Percentiles rank a stretch among this genome's conserved stretches.
These are phyloP conservation scores for Rhodotorula sp. DNA, from an alignment of 1,284 basidiomycete genomes.

Conservation along the genomic window DNA sequence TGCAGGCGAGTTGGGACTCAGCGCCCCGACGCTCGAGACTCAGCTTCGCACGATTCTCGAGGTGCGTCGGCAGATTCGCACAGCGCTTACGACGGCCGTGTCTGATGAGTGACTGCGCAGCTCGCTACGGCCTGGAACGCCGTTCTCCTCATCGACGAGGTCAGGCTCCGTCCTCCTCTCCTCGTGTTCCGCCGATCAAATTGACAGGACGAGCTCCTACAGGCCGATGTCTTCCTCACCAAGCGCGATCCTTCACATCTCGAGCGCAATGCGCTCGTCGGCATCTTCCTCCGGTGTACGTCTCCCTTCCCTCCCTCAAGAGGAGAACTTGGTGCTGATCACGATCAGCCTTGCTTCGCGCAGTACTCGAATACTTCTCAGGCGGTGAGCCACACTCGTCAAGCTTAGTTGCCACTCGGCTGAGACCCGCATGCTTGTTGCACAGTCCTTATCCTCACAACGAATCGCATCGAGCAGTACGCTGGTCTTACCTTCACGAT, in stretches of 20 bases:
- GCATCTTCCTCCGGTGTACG: slow-evolving; percentile 19
- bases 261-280: slow-evolving; percentile 34
- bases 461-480: slow-evolving; percentile 30
- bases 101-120: neutral
- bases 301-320: too few relatives aligned
- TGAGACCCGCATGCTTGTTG: too few relatives aligned
- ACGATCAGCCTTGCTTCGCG: too few relatives aligned
- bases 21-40: slow-evolving; percentile 20
- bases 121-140: slow-evolving; percentile 37
- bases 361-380: slow-evolving; percentile 41
- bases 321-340: too few relatives aligned
- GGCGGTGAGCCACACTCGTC: slow-evolving; percentile 30
- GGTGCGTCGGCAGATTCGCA: neutral
- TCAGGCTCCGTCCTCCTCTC: neutral
- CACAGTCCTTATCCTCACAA: slow-evolving; percentile 38
- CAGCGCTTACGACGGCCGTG: too few relatives aligned
- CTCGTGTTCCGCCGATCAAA: too few relatives aligned
- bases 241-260: slow-evolving; percentile 25
- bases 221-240: slow-evolving; percentile 38
- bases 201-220: too few relatives aligned
- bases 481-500: neutral
- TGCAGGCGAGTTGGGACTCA: slow-evolving; percentile 33
- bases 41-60: slow-evolving; percentile 28
- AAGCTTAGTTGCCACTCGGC: too few relatives aligned
- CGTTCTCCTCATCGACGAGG: slow-evolving; percentile 40